Evolutionary conservation across 2,329 filamentous ascomycete species (phyloP).

Genomic region (Coleophoma crateriformis): DNA sequence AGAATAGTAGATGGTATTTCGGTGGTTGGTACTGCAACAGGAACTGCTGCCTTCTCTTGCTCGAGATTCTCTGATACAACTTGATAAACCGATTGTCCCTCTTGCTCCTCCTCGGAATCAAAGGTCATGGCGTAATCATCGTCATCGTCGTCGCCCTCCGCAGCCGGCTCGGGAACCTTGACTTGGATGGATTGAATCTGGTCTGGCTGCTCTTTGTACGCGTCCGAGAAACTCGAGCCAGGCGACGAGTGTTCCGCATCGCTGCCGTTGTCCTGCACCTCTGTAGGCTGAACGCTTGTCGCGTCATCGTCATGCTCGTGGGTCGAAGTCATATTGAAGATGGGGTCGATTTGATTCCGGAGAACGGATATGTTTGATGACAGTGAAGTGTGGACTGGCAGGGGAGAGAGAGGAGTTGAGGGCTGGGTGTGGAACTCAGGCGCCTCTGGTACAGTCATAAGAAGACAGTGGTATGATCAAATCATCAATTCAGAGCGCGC

Average conservation of each 20-base stretch:
- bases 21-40: constrained; percentile 17
- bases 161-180: constrained; percentile 7
- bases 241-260: constrained; percentile 14
- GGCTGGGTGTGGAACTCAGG: constrained; percentile 58
- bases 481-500: constrained; percentile 2
- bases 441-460: constrained; percentile 31
- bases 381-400: constrained; percentile 62
- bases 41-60: constrained; percentile 17
- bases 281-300: constrained; percentile 4
- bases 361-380: constrained; percentile 65
- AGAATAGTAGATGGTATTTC: constrained; percentile 7
- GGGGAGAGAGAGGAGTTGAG: constrained; percentile 65
- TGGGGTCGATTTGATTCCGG: constrained; percentile 66
- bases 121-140: constrained; percentile 31
- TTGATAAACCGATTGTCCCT: constrained; percentile 25
- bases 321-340: constrained; percentile 62
- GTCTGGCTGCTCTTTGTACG: constrained; percentile 24
- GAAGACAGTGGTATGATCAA: constrained; percentile 7
- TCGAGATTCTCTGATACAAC: constrained; percentile 24
- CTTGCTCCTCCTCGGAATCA: constrained; percentile 24
- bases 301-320: constrained; percentile 38
- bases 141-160: constrained; percentile 18
- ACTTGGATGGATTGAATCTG: constrained; percentile 11
- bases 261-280: not conserved
- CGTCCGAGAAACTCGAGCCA: constrained; percentile 27